phyloP scores from a whole-genome alignment of 2,329 filamentous ascomycete genomes.

The Aspergillus eucalypticola region DNA sequence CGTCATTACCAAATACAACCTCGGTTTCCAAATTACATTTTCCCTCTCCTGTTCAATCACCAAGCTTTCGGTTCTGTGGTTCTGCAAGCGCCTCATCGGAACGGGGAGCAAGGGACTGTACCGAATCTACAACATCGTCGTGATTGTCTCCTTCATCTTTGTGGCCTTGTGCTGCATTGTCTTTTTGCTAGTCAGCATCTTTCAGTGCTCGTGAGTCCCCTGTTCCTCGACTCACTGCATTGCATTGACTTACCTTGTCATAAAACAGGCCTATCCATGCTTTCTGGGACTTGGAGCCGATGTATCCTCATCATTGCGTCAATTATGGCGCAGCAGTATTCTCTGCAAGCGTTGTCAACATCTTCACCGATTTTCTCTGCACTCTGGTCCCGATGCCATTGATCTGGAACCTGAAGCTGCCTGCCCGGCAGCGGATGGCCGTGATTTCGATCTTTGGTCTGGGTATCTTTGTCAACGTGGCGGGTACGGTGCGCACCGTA shows the following conservation, averaged over 20 bases:
- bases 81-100: slow-evolving; percentile 37
- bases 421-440: slow-evolving; percentile 37
- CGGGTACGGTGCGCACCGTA: slow-evolving; percentile 36
- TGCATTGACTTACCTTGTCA: neutral
- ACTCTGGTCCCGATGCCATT: slow-evolving; percentile 43
- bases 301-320: slow-evolving; percentile 31
- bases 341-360: slow-evolving; percentile 39
- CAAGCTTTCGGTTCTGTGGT: slow-evolving; percentile 42
- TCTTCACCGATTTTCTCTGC: slow-evolving; percentile 39
- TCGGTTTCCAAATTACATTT: slow-evolving; percentile 41
- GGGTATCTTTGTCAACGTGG: slow-evolving; percentile 39
- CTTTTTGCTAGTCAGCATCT: slow-evolving; percentile 38
- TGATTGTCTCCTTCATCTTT: slow-evolving; percentile 31
- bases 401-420: slow-evolving; percentile 43
- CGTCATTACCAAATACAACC: slow-evolving; percentile 37
- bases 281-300: slow-evolving; percentile 33
- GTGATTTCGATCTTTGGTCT: slow-evolving; percentile 43
- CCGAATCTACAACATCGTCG: slow-evolving; percentile 25
- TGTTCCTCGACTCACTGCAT: neutral
- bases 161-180: slow-evolving; percentile 31
- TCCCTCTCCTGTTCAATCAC: slow-evolving; percentile 35
- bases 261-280: slow-evolving; percentile 33
- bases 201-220: slow-evolving; percentile 44
- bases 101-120: slow-evolving; percentile 31
- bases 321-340: slow-evolving; percentile 33